Conservation (phyloP, 2,329 filamentous ascomycete genomes). For the Cercospora nicotianae region DNA sequence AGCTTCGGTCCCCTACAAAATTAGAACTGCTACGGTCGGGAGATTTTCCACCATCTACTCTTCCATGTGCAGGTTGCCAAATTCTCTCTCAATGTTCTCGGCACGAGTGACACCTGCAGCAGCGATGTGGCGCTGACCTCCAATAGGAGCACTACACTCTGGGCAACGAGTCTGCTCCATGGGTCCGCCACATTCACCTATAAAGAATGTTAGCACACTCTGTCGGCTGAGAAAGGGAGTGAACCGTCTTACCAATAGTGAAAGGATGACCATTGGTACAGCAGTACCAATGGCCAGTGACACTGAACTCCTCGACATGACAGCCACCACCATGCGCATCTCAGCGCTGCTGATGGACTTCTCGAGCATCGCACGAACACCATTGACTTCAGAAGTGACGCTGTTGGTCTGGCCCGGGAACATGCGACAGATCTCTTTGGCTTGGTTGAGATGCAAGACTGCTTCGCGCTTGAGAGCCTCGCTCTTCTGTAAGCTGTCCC, state of each 20-base stretch:
- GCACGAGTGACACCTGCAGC: slow-evolving; percentile 55
- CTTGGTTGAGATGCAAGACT: slow-evolving; percentile 32
- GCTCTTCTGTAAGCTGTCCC: not conserved
- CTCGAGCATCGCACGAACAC: slow-evolving; percentile 48
- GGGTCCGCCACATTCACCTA: slow-evolving; percentile 53
- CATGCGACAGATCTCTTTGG: slow-evolving; percentile 32
- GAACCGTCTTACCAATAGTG: slow-evolving; percentile 18
- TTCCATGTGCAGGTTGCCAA: slow-evolving; percentile 17
- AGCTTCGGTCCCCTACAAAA: not conserved
- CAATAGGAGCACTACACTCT: slow-evolving; percentile 60
- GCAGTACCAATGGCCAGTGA: slow-evolving; percentile 62
- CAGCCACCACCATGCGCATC: slow-evolving; percentile 50
- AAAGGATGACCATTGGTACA: slow-evolving; percentile 58
- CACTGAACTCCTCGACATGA: slow-evolving; percentile 49
- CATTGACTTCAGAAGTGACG: slow-evolving; percentile 49
- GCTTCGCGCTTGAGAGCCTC: slow-evolving; percentile 24
- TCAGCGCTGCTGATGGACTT: slow-evolving; percentile 52
- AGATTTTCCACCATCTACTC: not conserved
- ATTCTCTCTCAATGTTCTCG: slow-evolving; percentile 48
- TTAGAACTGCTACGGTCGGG: not conserved
- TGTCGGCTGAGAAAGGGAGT: not conserved
- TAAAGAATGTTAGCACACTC: not conserved
- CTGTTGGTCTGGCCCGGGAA: slow-evolving; percentile 33
- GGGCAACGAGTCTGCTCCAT: slow-evolving; percentile 63
- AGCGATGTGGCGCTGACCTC: slow-evolving; percentile 55